These are phyloP conservation scores for Terfezia boudieri DNA, from an alignment of 495 filamentous ascomycete species.

Conservation along the genomic window DNA sequence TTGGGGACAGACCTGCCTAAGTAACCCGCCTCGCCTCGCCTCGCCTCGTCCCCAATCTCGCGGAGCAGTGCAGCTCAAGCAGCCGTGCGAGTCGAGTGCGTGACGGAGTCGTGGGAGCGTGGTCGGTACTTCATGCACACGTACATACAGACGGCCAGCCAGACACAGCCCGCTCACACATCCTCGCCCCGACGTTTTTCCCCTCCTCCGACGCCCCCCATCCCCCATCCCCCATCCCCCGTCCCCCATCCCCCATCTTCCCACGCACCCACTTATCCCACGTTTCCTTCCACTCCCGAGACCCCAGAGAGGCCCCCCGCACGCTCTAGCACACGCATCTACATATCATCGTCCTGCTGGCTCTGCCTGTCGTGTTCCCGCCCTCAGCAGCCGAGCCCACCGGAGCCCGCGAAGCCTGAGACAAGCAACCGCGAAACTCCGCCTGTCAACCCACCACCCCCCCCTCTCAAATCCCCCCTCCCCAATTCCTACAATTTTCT, in stretches of 20 bases:
- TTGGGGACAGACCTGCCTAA: too few species aligned
- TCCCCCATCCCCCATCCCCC: constrained; percentile 10
- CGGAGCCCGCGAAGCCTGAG: not conserved
- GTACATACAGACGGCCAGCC: too few species aligned
- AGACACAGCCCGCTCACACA: not conserved
- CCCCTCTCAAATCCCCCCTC: not conserved
- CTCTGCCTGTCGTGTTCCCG: too few species aligned
- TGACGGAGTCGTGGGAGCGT: too few species aligned
- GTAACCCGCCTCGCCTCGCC: too few species aligned
- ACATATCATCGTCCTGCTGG: not conserved
- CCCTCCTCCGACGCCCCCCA: constrained; percentile 17
- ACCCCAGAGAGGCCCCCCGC: not conserved
- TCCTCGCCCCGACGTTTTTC: constrained; percentile 11
- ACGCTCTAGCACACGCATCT: not conserved
- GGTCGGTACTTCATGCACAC: too few species aligned
- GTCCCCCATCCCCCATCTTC: constrained; percentile 6
- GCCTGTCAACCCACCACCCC: not conserved
- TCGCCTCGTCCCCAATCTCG: too few species aligned
- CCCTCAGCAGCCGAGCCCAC: not conserved
- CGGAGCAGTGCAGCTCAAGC: too few species aligned
- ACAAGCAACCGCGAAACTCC: too few species aligned
- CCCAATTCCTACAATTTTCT: constrained; percentile 1
- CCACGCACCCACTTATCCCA: constrained; percentile 3
- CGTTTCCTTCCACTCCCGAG: constrained; percentile 4
- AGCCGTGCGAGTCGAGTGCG: too few species aligned